Conservation (phyloP, 2,329 filamentous ascomycete species). For the Lizonia empirigonia region DNA sequence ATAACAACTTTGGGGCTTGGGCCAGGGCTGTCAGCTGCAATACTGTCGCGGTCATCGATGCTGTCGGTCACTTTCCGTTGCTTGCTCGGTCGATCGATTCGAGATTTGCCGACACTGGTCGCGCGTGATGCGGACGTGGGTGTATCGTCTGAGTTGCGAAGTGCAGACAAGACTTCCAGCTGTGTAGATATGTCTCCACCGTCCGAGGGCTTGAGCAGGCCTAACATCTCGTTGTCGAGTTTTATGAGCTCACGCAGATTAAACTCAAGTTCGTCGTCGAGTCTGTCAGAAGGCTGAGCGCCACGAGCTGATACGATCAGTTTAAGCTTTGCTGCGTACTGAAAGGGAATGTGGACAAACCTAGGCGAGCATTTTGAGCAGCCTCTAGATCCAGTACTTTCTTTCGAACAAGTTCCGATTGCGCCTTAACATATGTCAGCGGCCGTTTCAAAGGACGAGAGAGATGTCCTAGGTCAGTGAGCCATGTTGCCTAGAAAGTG, state of each 20-base stretch:
- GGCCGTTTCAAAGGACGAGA: neutral
- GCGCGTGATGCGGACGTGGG: constrained; percentile 43
- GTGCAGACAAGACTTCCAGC: constrained; percentile 54
- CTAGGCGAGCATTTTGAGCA: constrained; percentile 37
- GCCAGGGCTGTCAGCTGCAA: constrained; percentile 46
- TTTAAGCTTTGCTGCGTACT: neutral
- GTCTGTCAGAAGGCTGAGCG: constrained; percentile 44
- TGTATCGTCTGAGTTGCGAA: constrained; percentile 55
- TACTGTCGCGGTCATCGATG: constrained; percentile 47
- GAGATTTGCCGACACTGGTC: constrained; percentile 44
- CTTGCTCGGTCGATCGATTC: constrained; percentile 46
- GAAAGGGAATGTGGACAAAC: constrained; percentile 20
- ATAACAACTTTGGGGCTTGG: constrained; percentile 45
- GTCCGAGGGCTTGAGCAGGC: constrained; percentile 52
- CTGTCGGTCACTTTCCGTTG: constrained; percentile 43
- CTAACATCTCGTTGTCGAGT: constrained; percentile 53
- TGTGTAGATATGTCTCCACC: constrained; percentile 49
- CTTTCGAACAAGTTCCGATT: constrained; percentile 40
- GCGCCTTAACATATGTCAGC: constrained; percentile 25
- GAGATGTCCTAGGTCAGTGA: neutral
- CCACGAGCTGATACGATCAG: constrained; percentile 38
- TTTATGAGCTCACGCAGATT: constrained; percentile 57
- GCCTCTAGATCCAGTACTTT: constrained; percentile 38
- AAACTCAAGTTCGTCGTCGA: constrained; percentile 54
- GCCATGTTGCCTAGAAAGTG: neutral